phyloP scores from a whole-genome alignment of 2,329 filamentous ascomycete species.

The Verticillium nonalfalfae region DNA sequence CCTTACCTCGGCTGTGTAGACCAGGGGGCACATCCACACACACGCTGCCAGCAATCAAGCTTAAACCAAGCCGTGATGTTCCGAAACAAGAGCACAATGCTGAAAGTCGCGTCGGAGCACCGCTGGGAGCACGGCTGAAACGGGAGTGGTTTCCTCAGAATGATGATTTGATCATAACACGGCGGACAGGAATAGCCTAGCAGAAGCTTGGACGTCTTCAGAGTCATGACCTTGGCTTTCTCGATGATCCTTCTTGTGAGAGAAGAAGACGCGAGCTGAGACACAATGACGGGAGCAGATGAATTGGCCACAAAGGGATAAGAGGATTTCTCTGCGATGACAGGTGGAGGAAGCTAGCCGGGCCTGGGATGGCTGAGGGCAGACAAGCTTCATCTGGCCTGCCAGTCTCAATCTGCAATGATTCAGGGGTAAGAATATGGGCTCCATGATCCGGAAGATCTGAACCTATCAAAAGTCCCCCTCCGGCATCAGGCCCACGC shows the following conservation, averaged over 20 bases:
- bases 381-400: not conserved
- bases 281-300: too few relatives aligned
- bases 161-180: not conserved
- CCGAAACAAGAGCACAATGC: not conserved
- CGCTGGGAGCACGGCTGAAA: not conserved
- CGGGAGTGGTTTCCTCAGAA: not conserved
- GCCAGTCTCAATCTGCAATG: not conserved
- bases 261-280: not conserved
- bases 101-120: not conserved
- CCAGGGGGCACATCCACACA: too few relatives aligned
- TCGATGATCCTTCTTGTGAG: too few relatives aligned
- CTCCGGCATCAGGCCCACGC: not conserved
- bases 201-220: not conserved
- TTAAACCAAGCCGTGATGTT: not conserved
- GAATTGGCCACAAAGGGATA: too few relatives aligned
- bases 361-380: too few relatives aligned
- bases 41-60: not conserved
- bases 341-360: too few relatives aligned
- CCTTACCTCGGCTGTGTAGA: too few relatives aligned
- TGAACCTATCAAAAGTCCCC: not conserved
- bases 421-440: not conserved
- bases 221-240: not conserved
- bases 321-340: too few relatives aligned
- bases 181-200: not conserved
- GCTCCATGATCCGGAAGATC: not conserved